A percentile compares a stretch with the other conserved stretches of the same genome.
Conservation (phyloP, 78 protist genomes). For the Anaeramoeba flamelloides region DNA sequence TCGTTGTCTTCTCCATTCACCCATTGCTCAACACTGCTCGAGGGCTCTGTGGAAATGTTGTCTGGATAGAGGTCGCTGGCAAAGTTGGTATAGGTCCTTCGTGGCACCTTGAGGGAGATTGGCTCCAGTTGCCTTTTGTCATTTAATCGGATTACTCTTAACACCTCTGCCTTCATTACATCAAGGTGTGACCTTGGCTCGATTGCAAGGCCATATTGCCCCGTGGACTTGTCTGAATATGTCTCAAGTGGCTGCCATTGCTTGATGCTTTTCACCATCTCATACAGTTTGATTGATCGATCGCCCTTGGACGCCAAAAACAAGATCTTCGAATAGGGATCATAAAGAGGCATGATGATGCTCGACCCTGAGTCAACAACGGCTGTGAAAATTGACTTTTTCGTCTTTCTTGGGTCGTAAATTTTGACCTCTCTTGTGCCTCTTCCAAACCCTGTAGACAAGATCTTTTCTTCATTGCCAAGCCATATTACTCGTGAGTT, state of each 20-base stretch:
- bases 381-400: background rate
- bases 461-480: background rate
- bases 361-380: background rate
- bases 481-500: background rate
- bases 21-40: background rate
- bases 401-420: background rate
- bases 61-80: background rate
- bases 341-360: background rate
- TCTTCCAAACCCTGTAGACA: background rate
- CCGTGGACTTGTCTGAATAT: too few relatives aligned
- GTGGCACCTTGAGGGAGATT: too few relatives aligned
- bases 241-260: too few relatives aligned
- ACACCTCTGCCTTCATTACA: too few relatives aligned
- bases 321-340: background rate
- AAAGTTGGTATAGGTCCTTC: too few relatives aligned
- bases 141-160: too few relatives aligned
- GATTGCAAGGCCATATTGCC: too few relatives aligned
- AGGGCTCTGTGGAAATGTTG: background rate
- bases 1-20: background rate
- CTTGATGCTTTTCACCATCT: too few relatives aligned
- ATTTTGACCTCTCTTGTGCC: background rate
- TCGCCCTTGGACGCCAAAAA: background rate
- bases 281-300: too few relatives aligned
- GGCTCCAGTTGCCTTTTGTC: too few relatives aligned
- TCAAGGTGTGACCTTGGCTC: too few relatives aligned